phyloP scores from a whole-genome alignment of 352 stramenopile species.

The Pythium vanterpoolii region DNA sequence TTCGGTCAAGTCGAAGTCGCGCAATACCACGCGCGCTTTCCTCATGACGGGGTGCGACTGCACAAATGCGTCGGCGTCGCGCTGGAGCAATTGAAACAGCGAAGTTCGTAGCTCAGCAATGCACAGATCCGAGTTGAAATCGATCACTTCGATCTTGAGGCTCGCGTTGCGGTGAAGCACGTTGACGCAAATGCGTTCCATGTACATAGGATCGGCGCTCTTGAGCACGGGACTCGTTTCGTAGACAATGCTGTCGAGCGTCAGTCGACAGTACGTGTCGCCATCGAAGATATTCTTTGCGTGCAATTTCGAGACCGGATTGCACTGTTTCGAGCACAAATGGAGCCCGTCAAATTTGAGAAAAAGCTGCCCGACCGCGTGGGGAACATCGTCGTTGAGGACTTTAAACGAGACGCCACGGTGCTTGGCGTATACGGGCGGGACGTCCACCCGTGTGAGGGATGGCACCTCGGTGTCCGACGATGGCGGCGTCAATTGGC shows the following conservation, averaged over 20 bases:
- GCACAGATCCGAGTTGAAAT: constrained; percentile 76
- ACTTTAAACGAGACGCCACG: constrained; percentile 40
- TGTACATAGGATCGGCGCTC: constrained; percentile 84
- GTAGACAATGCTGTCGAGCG: constrained; percentile 59
- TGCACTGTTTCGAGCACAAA: constrained; percentile 82
- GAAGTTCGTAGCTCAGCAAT: constrained; percentile 67
- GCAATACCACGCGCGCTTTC: constrained; percentile 43
- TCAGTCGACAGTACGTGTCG: constrained; percentile 80
- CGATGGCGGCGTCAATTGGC: constrained; percentile 7
- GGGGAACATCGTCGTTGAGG: constrained; percentile 38
- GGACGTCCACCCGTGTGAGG: not conserved
- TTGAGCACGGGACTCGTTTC: constrained; percentile 84
- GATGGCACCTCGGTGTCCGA: not conserved
- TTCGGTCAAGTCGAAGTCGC: constrained; percentile 47
- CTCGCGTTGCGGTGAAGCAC: constrained; percentile 49
- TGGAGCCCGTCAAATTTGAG: constrained; percentile 79
- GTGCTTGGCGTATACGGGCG: constrained; percentile 15
- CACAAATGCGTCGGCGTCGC: constrained; percentile 64
- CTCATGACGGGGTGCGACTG: constrained; percentile 41
- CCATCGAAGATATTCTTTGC: constrained; percentile 87
- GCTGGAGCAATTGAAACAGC: constrained; percentile 80
- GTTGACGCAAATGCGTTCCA: constrained; percentile 78
- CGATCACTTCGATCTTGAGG: constrained; percentile 75
- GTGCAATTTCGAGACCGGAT: constrained; percentile 53
- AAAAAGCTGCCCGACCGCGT: constrained; percentile 55